Evolutionary conservation across 371 early-diverging fungal species (phyloP), one percentile per base, ranked within the genome.

Genomic region (Dichotomocladium elegans): DNA sequence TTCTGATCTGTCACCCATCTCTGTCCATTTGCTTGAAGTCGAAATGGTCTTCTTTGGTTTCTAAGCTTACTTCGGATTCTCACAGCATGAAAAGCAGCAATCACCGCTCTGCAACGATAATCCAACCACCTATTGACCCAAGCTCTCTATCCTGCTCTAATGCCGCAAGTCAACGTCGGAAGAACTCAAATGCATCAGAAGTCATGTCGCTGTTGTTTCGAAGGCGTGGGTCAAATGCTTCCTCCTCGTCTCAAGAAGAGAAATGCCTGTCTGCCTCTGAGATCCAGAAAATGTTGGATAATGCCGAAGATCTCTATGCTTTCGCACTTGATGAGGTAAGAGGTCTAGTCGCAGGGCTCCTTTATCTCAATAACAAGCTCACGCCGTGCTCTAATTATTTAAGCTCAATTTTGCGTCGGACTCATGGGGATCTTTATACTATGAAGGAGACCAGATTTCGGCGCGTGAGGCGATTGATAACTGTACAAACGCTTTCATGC

Each of bases 391-490:
- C 15, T 6, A 10, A 19, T 35, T 6, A 22, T 9, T 25, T 41
- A 44, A 67, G 65, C 44, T 71, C 15, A 58, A 63, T 31, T 72
- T 60, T 56, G 72, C 72, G 27, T 60, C 63, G 45, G 72, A 72
- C 50, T 72, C 72, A 0, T 57, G 51, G 31, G 72, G 72, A 31
- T 72, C 72, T 30, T 56, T 59, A 9, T 72, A 72, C 51, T 72
- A 72, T 41, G 55, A 58, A 30, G 72, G 72, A 22, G 72, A 72
- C 51, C 55, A 60, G 10, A 59, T 61, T 9, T 51, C 72, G 7
- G 72, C 72, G 26, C 61, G 62, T 47, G 72, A 72, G 55, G 72
- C 72, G n/a, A 47, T 72, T 3, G 55, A 68, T 49, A 53, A 58
- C 25, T 72, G 61, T 40, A 48, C 56, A n/a, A 60, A 50, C 42